Percentiles rank a stretch among this genome's conserved stretches.
Conservation (phyloP, 2,329 filamentous ascomycete species). For the Eutypella sp. region DNA sequence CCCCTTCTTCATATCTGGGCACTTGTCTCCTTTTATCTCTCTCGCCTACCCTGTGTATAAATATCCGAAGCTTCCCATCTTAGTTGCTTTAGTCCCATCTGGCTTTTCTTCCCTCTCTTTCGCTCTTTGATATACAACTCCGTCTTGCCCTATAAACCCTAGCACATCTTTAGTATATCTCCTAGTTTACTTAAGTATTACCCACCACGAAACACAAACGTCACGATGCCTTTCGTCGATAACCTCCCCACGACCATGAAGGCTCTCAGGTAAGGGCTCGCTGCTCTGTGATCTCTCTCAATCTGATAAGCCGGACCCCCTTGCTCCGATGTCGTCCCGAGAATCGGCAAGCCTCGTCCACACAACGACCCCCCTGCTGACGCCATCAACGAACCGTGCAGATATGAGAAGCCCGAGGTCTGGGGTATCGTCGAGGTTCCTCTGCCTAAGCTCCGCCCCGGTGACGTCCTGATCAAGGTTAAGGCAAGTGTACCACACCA, state of each 20-base stretch:
- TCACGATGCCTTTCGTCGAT: slow-evolving; percentile 24
- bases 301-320: too few relatives aligned
- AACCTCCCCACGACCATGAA: slow-evolving; percentile 40
- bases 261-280: slow-evolving; percentile 56
- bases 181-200: background rate
- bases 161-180: too few relatives aligned
- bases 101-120: background rate
- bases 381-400: slow-evolving; percentile 17
- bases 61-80: background rate
- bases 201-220: background rate
- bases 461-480: slow-evolving; percentile 61
- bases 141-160: too few relatives aligned
- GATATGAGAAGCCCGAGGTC: slow-evolving; percentile 58
- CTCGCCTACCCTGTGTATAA: too few relatives aligned
- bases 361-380: slow-evolving; percentile 13
- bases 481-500: slow-evolving; percentile 40
- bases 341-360: too few relatives aligned
- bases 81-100: background rate
- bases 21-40: too few relatives aligned
- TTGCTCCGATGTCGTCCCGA: background rate
- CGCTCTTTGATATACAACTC: background rate
- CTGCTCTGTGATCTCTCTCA: too few relatives aligned
- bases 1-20: too few relatives aligned
- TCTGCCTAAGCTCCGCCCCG: slow-evolving; percentile 54
- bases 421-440: slow-evolving; percentile 58